Evolutionary conservation across 2,329 filamentous ascomycete genomes (phyloP).

Genomic region (Paecilomyces formosus): DNA sequence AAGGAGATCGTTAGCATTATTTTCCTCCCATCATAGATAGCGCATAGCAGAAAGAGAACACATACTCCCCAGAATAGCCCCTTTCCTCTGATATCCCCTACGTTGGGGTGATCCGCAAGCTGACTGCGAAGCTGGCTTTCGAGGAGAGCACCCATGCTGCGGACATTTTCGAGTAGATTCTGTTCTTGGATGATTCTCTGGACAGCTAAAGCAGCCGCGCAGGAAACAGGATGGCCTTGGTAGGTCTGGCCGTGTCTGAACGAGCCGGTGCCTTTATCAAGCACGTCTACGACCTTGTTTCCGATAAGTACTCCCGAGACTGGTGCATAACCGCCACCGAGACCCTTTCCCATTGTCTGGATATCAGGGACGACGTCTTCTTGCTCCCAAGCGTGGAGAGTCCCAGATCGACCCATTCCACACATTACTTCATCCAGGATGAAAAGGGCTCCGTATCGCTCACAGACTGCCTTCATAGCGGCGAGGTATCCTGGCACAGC

Average conservation of each 20-base stretch:
- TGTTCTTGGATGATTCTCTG: slow-evolving; percentile 54
- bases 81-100: slow-evolving; percentile 52
- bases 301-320: slow-evolving; percentile 49
- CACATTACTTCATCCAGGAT: slow-evolving; percentile 74
- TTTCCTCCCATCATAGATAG: too few species aligned
- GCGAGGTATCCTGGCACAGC: slow-evolving; percentile 61
- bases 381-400: slow-evolving; percentile 53
- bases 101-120: slow-evolving; percentile 40
- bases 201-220: slow-evolving; percentile 53
- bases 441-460: slow-evolving; percentile 64
- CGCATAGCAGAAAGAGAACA: slow-evolving; percentile 10
- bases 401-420: slow-evolving; percentile 53
- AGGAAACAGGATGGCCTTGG: slow-evolving; percentile 53
- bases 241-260: slow-evolving; percentile 55
- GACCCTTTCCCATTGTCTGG: slow-evolving; percentile 52
- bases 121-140: slow-evolving; percentile 35
- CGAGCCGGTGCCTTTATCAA: slow-evolving; percentile 40
- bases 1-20: not conserved
- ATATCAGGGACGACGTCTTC: slow-evolving; percentile 53
- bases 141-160: slow-evolving; percentile 43
- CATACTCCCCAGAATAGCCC: slow-evolving; percentile 54
- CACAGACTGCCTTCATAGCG: slow-evolving; percentile 61
- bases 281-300: slow-evolving; percentile 40
- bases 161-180: slow-evolving; percentile 52
- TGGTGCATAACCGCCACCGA: slow-evolving; percentile 50